Conservation (phyloP, 1,284 basidiomycete species). For the Coniferiporia weirii region DNA sequence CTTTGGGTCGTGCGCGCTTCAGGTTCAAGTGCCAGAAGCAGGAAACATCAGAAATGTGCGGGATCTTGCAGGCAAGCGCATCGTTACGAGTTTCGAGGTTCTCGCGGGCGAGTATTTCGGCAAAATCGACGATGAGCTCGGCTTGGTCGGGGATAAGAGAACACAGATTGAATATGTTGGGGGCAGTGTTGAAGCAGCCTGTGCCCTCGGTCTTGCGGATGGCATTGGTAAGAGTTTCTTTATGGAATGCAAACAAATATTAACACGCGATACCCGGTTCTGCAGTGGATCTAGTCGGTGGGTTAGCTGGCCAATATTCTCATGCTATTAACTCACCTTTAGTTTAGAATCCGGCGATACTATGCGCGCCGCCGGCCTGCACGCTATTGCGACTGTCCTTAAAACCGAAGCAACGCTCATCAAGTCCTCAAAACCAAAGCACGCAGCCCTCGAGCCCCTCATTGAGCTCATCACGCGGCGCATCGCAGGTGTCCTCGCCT, state of each 20-base stretch:
- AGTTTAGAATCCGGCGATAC: constrained; percentile 93
- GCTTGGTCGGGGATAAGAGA: constrained; percentile 42
- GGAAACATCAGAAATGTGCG: constrained; percentile 69
- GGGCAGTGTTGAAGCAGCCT: constrained; percentile 97
- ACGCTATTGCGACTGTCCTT: constrained; percentile 87
- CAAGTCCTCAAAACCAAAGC: constrained; percentile 67
- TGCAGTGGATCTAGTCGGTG: constrained; percentile 86
- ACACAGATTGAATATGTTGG: constrained; percentile 95
- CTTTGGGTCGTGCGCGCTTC: constrained; percentile 92
- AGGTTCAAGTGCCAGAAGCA: constrained; percentile 90
- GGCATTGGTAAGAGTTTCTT: constrained; percentile 74
- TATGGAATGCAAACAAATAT: constrained; percentile 8
- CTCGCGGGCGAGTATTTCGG: constrained; percentile 80
- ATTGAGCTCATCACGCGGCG: constrained; percentile 83
- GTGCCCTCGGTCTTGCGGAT: constrained; percentile 93
- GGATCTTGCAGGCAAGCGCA: constrained; percentile 82
- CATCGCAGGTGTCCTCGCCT: constrained; percentile 91
- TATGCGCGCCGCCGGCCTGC: constrained; percentile 96
- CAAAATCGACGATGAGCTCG: constrained; percentile 59
- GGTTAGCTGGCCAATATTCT: constrained; percentile 27
- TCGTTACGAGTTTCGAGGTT: constrained; percentile 94
- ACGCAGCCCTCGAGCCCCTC: constrained; percentile 63
- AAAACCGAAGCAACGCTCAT: constrained; percentile 93
- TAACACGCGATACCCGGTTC: constrained; percentile 9
- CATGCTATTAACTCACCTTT: neutral